Evolutionary conservation across 2,329 filamentous ascomycete species (phyloP), one percentile per base, ranked within the genome.

Genomic region (Xylaria sp.): DNA sequence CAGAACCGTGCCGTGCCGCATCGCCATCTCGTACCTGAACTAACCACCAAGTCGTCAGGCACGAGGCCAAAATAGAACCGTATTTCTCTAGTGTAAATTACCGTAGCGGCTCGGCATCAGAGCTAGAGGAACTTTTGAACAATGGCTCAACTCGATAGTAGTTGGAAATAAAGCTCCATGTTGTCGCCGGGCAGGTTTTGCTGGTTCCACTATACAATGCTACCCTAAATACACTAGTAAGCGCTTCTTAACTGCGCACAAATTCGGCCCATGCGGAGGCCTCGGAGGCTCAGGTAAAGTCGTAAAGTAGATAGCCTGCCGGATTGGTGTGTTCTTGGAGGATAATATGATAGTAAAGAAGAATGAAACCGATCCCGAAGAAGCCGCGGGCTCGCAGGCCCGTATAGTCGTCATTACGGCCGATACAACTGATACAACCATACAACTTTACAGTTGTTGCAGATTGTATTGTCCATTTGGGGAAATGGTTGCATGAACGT

Each of bases 1-100:
- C 40, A 53, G 60, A 48, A 13, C 48, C 64, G 64, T 23, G 64
- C 63, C 63, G 68, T 69, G 63, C 63, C 63, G 68, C 63, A 55
- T 63, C 29, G n/a, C 54, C 37, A 35, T 55, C 32, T 32, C 48
- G 18, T n/a, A 35, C 27, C 40, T 44, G 16, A 44, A n/a, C 18
- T n/a, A 44, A 16, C 16, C n/a, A 44, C 40, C 40, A 44, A 44
- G 40, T 44, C 40, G 6, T 44, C 40, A 21, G 16, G 18, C 12
- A 54, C 18, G 21, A 40, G 29, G 6, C 57, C 54, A 55, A 50
- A 66, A 60, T 57, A 65, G 66, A 53, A 68, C 5, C 62, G 47
- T 47, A 25, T 40, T 48, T 47, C 21, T 51, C 51, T 35, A 35
- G 32, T 6, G 32, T 35, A 9, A 6, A 35, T 10, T 63, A 42